These are phyloP conservation scores for Marasmius oreades DNA, from an alignment of 1,284 basidiomycete genomes.

Conservation along the genomic window DNA sequence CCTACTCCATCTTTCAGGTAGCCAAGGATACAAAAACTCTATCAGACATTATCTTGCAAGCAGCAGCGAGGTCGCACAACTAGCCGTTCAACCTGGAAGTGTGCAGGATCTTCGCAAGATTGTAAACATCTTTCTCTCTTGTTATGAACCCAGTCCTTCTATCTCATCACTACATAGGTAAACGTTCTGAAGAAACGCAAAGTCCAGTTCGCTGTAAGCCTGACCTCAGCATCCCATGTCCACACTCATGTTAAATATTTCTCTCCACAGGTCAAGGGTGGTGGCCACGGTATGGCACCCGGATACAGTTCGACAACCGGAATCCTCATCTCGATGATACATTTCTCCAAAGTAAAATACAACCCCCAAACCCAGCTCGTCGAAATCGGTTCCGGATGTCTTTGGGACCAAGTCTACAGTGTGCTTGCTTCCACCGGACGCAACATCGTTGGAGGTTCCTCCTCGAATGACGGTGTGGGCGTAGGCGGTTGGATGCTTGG, in stretches of 20 bases:
- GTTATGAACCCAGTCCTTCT: neutral
- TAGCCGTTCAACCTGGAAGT: neutral
- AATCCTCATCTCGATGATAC: conserved; percentile 43
- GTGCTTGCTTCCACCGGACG: conserved; percentile 29
- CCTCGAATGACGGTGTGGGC: conserved; percentile 27
- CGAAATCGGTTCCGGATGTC: conserved; percentile 39
- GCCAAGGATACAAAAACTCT: neutral
- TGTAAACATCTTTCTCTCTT: neutral
- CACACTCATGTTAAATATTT: neutral
- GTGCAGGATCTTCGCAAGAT: neutral
- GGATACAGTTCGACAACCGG: conserved; percentile 46
- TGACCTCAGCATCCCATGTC: neutral
- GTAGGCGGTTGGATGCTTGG: conserved; percentile 43
- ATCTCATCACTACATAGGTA: neutral
- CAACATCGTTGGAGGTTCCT: conserved; percentile 41
- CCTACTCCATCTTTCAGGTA: neutral
- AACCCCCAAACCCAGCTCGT: conserved; percentile 25
- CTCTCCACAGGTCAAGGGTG: conserved; percentile 37
- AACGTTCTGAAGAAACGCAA: neutral
- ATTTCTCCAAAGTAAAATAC: conserved; percentile 36
- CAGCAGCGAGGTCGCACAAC: neutral
- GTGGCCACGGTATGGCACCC: conserved; percentile 41
- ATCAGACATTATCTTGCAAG: neutral
- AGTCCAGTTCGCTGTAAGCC: neutral
- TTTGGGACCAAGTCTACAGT: conserved; percentile 44